Percentiles rank a stretch among this genome's conserved stretches.
phyloP scores from a whole-genome alignment of 2,329 filamentous ascomycete species.

The Penicillium crustosum region DNA sequence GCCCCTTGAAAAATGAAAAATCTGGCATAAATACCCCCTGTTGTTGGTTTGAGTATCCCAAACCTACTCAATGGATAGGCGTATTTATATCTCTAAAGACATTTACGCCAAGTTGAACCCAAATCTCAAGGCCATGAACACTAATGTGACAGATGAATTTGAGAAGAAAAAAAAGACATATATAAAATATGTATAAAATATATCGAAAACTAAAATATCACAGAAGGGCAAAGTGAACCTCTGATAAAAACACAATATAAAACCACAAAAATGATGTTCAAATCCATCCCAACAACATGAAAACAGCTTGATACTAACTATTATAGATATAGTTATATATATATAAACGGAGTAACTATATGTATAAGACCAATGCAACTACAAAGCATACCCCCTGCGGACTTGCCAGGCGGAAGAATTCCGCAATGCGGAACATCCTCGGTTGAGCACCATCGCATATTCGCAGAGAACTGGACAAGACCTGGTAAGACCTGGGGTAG shows the following conservation, averaged over 20 bases:
- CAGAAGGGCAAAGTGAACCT: too few relatives aligned
- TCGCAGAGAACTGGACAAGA: neutral
- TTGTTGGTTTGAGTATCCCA: neutral
- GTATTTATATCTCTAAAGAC: neutral
- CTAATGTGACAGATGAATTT: neutral
- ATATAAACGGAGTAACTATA: too few relatives aligned
- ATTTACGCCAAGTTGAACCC: neutral
- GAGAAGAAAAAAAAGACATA: neutral
- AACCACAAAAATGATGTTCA: neutral
- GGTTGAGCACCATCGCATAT: neutral
- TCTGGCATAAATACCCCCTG: neutral
- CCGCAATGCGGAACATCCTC: slow-evolving; percentile 13
- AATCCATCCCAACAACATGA: neutral
- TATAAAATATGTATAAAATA: too few relatives aligned
- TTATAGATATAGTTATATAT: neutral
- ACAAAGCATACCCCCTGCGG: neutral
- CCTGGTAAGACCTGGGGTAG: slow-evolving; percentile 16
- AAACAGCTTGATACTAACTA: neutral
- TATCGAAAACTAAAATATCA: too few relatives aligned
- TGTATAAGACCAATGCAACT: neutral
- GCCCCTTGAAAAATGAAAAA: neutral
- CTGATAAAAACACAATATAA: too few relatives aligned
- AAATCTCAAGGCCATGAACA: neutral
- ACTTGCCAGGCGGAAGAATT: slow-evolving; percentile 6
- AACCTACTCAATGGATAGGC: neutral